Evolutionary conservation across 306 rosid species (phyloP).

Genomic region (Lathyrus tuberosus): DNA sequence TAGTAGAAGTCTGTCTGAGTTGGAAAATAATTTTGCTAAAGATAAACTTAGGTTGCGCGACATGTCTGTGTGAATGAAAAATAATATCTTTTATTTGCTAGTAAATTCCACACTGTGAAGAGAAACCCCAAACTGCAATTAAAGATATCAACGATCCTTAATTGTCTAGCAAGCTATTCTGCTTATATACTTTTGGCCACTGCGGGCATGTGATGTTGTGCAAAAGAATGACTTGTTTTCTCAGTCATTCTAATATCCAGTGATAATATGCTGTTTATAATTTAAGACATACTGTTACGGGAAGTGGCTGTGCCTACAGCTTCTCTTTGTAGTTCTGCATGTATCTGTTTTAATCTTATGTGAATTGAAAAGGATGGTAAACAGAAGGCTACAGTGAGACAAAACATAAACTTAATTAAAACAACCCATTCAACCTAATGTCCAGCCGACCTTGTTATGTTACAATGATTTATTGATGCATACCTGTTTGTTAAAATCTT

Average conservation of each 20-base stretch:
- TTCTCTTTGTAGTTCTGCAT: neutral
- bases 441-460: conserved; percentile 23
- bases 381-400: neutral
- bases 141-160: conserved; percentile 14
- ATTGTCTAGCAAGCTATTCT: conserved; percentile 16
- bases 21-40: conserved; percentile 7
- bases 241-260: conserved; percentile 8
- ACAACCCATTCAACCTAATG: conserved; percentile 20
- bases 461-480: conserved; percentile 33
- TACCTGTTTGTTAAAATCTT: conserved; percentile 19
- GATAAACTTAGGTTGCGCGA: conserved; percentile 1
- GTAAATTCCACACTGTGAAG: neutral
- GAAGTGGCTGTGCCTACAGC: conserved; percentile 1
- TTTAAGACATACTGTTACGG: neutral
- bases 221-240: conserved; percentile 25
- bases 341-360: conserved; percentile 13
- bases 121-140: conserved; percentile 17
- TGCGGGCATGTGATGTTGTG: neutral
- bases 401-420: conserved; percentile 6
- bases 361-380: conserved; percentile 13
- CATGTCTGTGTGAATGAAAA: conserved; percentile 5
- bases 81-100: neutral
- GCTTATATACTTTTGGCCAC: conserved; percentile 4
- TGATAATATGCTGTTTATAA: conserved; percentile 27
- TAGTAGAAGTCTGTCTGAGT: neutral